Percentiles rank a stretch among this genome's conserved stretches.
Conservation (phyloP, 2,329 filamentous ascomycete species). For the Phaeosphaeriaceae sp. region DNA sequence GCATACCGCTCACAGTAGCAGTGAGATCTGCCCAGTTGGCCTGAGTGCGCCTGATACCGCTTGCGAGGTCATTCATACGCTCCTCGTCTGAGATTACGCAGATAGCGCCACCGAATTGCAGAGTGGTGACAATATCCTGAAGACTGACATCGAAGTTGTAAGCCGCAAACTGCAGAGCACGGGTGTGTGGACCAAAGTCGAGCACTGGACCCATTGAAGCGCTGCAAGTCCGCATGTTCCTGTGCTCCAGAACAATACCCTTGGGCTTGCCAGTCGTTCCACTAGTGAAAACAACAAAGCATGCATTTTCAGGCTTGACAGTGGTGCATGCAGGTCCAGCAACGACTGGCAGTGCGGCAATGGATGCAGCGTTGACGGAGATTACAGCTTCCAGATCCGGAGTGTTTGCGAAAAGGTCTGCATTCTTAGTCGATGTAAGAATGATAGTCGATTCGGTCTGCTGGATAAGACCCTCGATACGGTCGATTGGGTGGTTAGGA, state of each 20-base stretch:
- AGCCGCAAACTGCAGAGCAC: conserved; percentile 46
- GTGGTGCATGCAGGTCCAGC: conserved; percentile 49
- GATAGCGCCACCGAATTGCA: conserved; percentile 55
- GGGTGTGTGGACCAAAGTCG: conserved; percentile 51
- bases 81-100: conserved; percentile 61
- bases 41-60: conserved; percentile 1
- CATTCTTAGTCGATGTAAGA: conserved; percentile 83
- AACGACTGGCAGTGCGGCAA: background rate
- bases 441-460: conserved; percentile 49
- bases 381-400: conserved; percentile 9
- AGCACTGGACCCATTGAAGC: conserved; percentile 14
- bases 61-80: conserved; percentile 56
- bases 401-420: conserved; percentile 4
- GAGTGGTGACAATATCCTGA: conserved; percentile 53
- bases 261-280: conserved; percentile 53
- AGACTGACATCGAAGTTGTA: conserved; percentile 57
- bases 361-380: conserved; percentile 6
- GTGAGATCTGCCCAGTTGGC: conserved; percentile 11
- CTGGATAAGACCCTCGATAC: conserved; percentile 10
- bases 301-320: conserved; percentile 43
- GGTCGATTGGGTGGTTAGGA: conserved; percentile 14
- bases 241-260: conserved; percentile 67
- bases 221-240: conserved; percentile 27
- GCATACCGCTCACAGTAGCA: conserved; percentile 3
- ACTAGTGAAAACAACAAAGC: conserved; percentile 65